These are phyloP conservation scores for Juglanconis sp. DNA, from an alignment of 2,329 filamentous ascomycete genomes.

Conservation along the genomic window DNA sequence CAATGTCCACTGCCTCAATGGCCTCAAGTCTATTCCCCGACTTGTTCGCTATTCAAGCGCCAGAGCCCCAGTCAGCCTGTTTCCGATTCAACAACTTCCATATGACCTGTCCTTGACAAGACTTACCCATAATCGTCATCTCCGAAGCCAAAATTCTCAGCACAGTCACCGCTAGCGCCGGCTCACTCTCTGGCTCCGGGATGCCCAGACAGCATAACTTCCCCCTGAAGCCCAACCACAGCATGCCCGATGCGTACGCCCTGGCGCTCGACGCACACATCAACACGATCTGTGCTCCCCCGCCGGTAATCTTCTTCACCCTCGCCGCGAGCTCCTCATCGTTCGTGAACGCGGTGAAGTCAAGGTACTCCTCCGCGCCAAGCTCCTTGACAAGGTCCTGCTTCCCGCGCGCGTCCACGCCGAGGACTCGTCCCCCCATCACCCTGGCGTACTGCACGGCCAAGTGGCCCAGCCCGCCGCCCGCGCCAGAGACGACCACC, in stretches of 20 bases:
- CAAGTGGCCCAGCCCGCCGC: slow-evolving; percentile 31
- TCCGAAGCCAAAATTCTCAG: background rate
- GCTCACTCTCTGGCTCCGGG: background rate
- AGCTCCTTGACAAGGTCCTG: slow-evolving; percentile 21
- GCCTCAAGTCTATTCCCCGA: slow-evolving; percentile 2
- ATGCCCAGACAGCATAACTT: slow-evolving; percentile 1
- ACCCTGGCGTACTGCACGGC: slow-evolving; percentile 31
- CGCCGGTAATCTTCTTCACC: slow-evolving; percentile 24
- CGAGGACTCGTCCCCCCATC: slow-evolving; percentile 24
- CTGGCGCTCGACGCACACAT: background rate
- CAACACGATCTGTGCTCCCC: slow-evolving; percentile 23
- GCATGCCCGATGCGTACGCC: background rate
- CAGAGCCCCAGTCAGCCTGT: background rate
- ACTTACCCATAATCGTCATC: background rate
- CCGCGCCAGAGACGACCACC: slow-evolving; percentile 30
- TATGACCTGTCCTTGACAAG: background rate
- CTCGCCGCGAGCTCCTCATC: slow-evolving; percentile 19
- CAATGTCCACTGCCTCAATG: background rate
- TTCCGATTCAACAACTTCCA: background rate
- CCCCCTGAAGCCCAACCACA: slow-evolving; percentile 1
- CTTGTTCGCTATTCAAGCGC: background rate
- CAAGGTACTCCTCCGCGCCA: slow-evolving; percentile 28
- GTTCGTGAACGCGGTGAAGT: slow-evolving; percentile 23
- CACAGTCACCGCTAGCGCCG: background rate
- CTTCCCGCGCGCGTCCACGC: slow-evolving; percentile 25